Base-by-base conservation (phyloP, 139 green algal genomes). In the Zygnema cylindricum region DNA sequence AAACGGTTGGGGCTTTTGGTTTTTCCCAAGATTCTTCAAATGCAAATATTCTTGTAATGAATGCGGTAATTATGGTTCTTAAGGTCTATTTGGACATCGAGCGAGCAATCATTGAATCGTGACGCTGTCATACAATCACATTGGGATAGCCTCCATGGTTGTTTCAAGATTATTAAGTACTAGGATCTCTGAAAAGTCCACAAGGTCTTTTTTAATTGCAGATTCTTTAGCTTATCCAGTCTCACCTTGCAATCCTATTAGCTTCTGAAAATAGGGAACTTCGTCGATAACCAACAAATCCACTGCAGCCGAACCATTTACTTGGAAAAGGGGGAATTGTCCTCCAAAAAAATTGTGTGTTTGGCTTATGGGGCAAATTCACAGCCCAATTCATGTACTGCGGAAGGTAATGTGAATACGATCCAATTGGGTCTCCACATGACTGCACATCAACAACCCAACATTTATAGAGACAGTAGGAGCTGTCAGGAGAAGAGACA, bases 361-460 rank as follows among this genome's bases (percentile, higher is more conserved):
- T 55, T 16, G 77, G 7, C 16, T 75, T 82, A 16, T 85, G 43
- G 11, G 77, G 43, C 7, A 81, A 16, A 11, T 7, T 23, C 3
- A 77, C 11, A 11, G 7, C 11, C 77, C 77, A 85, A 25, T 75
- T 3, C 42, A 85, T 43, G 77, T 83, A 85, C 43, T 11, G 7
- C 7, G 77, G 77, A 43, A 85, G 77, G 7, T 77, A 23, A 23
- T 40, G 7, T 16, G 21, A 25, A 54, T 85, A 85, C 42, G 77
- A 43, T 38, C 77, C 33, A 39, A 81, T 54, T 11, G 77, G 77
- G 39, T 85, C 77, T 54, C 11, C 16, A 16, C 77, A 85, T 7
- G 21, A 79, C 71, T 79, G 71, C 71, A 73, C 25, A 30, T 25
- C 57, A 73, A n/a, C n/a, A n/a, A n/a, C n/a, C n/a, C n/a, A n/a